Conservation (phyloP, 2,329 filamentous ascomycete genomes). For the Claviceps capensis region DNA sequence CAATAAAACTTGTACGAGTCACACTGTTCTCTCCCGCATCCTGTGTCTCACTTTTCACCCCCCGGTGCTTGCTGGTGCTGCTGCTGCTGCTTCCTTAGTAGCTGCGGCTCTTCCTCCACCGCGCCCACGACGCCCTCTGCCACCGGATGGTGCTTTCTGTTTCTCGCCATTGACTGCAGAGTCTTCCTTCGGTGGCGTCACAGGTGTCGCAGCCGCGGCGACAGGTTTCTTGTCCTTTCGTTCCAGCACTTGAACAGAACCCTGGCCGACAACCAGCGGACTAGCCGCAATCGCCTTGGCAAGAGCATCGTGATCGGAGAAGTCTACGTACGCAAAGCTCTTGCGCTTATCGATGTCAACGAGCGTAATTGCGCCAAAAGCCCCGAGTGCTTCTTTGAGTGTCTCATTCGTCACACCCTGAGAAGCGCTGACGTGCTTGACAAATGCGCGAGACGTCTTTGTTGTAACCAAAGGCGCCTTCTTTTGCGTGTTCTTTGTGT, state of each 20-base stretch:
- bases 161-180: slow-evolving; percentile 2
- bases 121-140: slow-evolving; percentile 20
- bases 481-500: slow-evolving; percentile 19
- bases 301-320: slow-evolving; percentile 57
- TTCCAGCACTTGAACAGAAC: slow-evolving; percentile 76
- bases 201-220: slow-evolving; percentile 9
- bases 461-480: slow-evolving; percentile 17
- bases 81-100: background rate
- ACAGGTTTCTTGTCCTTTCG: slow-evolving; percentile 47
- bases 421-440: slow-evolving; percentile 75
- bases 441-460: slow-evolving; percentile 53
- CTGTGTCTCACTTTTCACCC: slow-evolving; percentile 3
- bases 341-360: slow-evolving; percentile 94
- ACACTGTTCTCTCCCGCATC: background rate
- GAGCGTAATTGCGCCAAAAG: slow-evolving; percentile 60
- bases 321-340: slow-evolving; percentile 87
- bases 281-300: slow-evolving; percentile 71
- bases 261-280: slow-evolving; percentile 69
- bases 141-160: slow-evolving; percentile 14
- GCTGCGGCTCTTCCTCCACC: slow-evolving; percentile 13
- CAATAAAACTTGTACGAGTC: background rate
- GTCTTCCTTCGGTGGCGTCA: slow-evolving; percentile 4
- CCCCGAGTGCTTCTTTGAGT: slow-evolving; percentile 59
- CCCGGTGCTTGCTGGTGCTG: slow-evolving; percentile 5
- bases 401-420: slow-evolving; percentile 81